Evolutionary conservation across 768 basidiomycete species (phyloP).

Genomic region (Chalciporus chontae): DNA sequence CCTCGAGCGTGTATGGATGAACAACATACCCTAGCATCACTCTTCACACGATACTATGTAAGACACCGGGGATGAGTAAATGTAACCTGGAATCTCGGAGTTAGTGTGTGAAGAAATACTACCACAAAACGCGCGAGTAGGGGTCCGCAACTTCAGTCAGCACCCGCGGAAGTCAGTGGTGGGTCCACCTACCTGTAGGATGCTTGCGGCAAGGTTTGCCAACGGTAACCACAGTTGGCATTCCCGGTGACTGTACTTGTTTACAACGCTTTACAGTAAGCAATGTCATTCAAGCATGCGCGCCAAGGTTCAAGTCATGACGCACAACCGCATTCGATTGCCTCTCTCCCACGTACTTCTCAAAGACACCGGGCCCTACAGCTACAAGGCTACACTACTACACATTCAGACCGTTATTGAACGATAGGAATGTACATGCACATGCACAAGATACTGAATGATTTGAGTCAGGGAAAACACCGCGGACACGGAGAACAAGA

Average conservation of each 20-base stretch:
- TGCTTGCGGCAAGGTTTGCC: not conserved
- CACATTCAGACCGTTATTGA: slow-evolving; percentile 25
- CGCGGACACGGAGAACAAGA: slow-evolving; percentile 7
- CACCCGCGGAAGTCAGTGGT: no score
- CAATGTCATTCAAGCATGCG: no score
- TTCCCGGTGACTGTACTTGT: not conserved
- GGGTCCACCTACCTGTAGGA: not conserved
- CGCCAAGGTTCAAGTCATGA: no score
- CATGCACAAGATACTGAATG: slow-evolving; percentile 23
- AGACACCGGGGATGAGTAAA: no score
- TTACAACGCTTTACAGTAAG: not conserved
- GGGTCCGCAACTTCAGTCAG: no score
- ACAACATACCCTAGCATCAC: not conserved
- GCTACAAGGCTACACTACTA: slow-evolving; percentile 23
- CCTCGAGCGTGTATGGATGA: slow-evolving; percentile 5
- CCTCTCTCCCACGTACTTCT: no score
- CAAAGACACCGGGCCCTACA: slow-evolving; percentile 11
- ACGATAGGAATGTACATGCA: slow-evolving; percentile 27
- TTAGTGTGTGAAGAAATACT: not conserved
- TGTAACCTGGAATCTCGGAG: no score
- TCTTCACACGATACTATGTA: no score
- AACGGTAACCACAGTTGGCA: not conserved
- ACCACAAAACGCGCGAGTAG: not conserved
- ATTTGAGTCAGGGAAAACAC: slow-evolving; percentile 13
- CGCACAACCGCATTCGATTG: no score